Evolutionary conservation across 208 protist species (phyloP), one percentile per base, ranked within the genome.

Genomic region (Vickermania spadyakhi): DNA sequence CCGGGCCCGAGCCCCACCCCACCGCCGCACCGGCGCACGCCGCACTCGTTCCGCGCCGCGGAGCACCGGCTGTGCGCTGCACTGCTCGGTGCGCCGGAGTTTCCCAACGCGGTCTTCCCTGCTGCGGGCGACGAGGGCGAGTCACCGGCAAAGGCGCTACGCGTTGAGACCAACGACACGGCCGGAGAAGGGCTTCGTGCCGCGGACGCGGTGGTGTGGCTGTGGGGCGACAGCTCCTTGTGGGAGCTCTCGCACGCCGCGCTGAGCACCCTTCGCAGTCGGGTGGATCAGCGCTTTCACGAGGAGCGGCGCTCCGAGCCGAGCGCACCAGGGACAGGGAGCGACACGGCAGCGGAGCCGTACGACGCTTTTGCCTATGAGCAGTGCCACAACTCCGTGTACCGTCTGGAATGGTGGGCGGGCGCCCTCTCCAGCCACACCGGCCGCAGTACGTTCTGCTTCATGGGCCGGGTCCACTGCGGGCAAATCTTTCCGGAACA

Each of bases 191-290:
- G 11, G 5, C 7, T 28, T 28, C 51, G 5, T 5, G 51, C 51
- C 3, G 70, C 74, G 1, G 31, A 64, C 25, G 60, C 71, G 5
- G 74, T 89, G 55, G 55, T 80, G n/a, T 60, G 69, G n/a, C 55
- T 70, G 11, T 89, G 81, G 81, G 56, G 51, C 2, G 81, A 88
- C 58, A 88, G 77, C 25, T 81, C 77, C 7, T 36, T 75, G 4
- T 72, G 61, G 56, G 81, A 88, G 45, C 42, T 88, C 14, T 63
- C 72, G 1, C 50, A 60, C 22, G 59, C 60, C 4, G 56, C 77
- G 14, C 54, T 88, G 49, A 18, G 54, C 7, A 68, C 64, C 0
- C 58, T 81, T 7, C 73, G 81, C 0, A 54, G 28, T 4, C 30
- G 56, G 7, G 64, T 64, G 1, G 73, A 79, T 36, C 65, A 56